phyloP scores from a whole-genome alignment of 2,329 filamentous ascomycete genomes.

The Aspergillus glaucus region DNA sequence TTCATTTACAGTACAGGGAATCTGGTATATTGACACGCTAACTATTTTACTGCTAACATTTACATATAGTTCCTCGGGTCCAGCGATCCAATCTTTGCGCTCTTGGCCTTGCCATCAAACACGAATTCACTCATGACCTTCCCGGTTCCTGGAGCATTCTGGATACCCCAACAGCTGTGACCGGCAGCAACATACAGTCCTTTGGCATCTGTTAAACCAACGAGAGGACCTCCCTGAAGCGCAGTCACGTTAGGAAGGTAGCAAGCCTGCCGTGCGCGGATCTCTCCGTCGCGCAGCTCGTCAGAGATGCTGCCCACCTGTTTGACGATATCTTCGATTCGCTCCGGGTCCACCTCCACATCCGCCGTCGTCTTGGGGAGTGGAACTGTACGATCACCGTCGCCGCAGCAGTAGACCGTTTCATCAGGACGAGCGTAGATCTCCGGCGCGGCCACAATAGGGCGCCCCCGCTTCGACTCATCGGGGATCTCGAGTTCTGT shows the following conservation, averaged over 20 bases:
- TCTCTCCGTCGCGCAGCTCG: constrained; percentile 58
- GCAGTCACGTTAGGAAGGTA: constrained; percentile 73
- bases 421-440: constrained; percentile 86
- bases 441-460: constrained; percentile 70
- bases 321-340: constrained; percentile 79
- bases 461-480: constrained; percentile 44
- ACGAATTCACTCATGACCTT: constrained; percentile 74
- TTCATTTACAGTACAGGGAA: not conserved
- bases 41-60: constrained; percentile 1
- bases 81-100: constrained; percentile 59
- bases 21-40: not conserved
- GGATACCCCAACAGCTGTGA: constrained; percentile 97
- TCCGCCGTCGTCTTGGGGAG: constrained; percentile 69
- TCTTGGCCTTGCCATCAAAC: constrained; percentile 64
- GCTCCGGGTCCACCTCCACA: constrained; percentile 65
- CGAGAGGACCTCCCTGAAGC: constrained; percentile 60
- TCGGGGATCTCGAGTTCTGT: constrained; percentile 72
- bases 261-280: constrained; percentile 79
- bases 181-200: constrained; percentile 79
- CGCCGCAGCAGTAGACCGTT: constrained; percentile 91
- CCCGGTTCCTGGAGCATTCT: constrained; percentile 86
- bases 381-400: constrained; percentile 69
- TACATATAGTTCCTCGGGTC: constrained; percentile 58
- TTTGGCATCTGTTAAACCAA: constrained; percentile 66
- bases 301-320: constrained; percentile 58